These are phyloP conservation scores for Hsuehochloa calcarea DNA, from an alignment of 176 grass and related monocot genomes.

Conservation along the genomic window DNA sequence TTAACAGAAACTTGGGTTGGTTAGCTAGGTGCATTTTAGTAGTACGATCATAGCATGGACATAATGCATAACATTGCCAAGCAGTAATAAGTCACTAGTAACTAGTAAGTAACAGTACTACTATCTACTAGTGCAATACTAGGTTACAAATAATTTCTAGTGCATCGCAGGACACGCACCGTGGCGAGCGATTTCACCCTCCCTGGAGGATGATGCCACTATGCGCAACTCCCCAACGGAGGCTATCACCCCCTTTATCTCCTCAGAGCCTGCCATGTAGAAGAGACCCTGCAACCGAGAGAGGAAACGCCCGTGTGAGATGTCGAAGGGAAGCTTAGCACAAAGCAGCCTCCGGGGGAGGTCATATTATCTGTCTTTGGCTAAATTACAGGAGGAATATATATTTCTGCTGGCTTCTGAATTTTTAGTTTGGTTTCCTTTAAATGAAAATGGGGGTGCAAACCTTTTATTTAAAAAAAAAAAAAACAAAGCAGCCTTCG, in stretches of 20 bases:
- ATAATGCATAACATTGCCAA: neutral
- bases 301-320: neutral
- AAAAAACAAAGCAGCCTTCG: neutral
- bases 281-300: neutral
- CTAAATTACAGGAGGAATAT: too few relatives aligned
- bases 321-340: neutral
- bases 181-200: neutral
- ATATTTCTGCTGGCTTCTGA: too few relatives aligned
- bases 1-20: neutral
- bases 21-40: neutral
- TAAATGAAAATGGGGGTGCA: too few relatives aligned
- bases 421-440: too few relatives aligned
- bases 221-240: slow-evolving; percentile 24
- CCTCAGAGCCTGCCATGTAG: slow-evolving; percentile 2
- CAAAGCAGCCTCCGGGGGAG: neutral
- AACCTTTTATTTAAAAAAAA: too few relatives aligned
- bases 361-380: too few relatives aligned
- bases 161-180: slow-evolving; percentile 15
- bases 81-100: neutral
- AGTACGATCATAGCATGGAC: neutral
- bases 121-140: neutral
- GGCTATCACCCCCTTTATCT: neutral
- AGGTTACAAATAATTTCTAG: neutral
- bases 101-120: neutral
- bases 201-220: neutral